phyloP scores from a whole-genome alignment of 73 alveolate genomes.

The Paramecium caudatum region DNA sequence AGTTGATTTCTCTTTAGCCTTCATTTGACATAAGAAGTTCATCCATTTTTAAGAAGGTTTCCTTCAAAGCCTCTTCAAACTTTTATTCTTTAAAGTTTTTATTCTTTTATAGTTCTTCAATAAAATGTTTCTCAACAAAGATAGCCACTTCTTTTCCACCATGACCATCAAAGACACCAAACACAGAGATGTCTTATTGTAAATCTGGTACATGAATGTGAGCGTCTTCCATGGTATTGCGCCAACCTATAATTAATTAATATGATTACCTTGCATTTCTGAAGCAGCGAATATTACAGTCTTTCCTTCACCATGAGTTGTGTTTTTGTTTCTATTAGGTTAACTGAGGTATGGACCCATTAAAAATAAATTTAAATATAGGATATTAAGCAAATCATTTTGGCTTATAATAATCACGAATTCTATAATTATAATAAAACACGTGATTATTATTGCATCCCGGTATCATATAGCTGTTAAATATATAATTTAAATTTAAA shows the following conservation, averaged over 20 bases:
- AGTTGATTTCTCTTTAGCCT: conserved; percentile 79
- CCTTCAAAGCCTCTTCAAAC: conserved; percentile 88
- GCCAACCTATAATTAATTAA: conserved; percentile 76
- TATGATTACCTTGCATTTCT: conserved; percentile 94
- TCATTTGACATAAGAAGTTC: conserved; percentile 81
- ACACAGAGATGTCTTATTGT: conserved; percentile 82
- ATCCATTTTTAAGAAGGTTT: conserved; percentile 92
- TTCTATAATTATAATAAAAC: conserved; percentile 52
- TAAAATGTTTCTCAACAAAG: conserved; percentile 81
- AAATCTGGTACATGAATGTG: conserved; percentile 80
- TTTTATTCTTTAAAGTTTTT: conserved; percentile 83
- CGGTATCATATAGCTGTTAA: conserved; percentile 48
- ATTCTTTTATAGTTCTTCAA: conserved; percentile 81
- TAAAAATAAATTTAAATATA: conserved; percentile 36
- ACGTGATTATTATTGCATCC: conserved; percentile 67
- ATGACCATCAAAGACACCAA: conserved; percentile 98
- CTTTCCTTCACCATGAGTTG: conserved; percentile 74
- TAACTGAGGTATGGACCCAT: conserved; percentile 86
- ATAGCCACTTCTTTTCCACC: conserved; percentile 96
- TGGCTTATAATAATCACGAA: conserved; percentile 71
- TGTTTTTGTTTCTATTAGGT: conserved; percentile 77
- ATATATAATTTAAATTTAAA: conserved; percentile 7
- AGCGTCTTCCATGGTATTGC: conserved; percentile 93
- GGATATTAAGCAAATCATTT: conserved; percentile 28
- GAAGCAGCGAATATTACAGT: conserved; percentile 82